phyloP scores from a whole-genome alignment of 73 alveolate species.

The Loxodes magnus region DNA sequence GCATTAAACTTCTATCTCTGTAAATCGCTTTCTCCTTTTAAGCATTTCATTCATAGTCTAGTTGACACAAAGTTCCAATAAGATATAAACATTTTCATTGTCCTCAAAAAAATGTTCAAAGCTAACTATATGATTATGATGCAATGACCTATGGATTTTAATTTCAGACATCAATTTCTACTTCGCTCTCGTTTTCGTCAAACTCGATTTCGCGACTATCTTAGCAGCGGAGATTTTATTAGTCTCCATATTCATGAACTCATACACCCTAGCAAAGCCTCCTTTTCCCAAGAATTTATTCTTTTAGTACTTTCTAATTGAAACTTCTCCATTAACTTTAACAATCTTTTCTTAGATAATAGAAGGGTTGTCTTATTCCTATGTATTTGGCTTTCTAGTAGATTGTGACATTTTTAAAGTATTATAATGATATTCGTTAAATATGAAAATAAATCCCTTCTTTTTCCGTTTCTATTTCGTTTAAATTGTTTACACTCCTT shows the following conservation, averaged over 20 bases:
- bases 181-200: constrained; percentile 43
- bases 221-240: constrained; percentile 58
- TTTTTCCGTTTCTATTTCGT: no score
- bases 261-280: constrained; percentile 84
- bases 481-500: no score
- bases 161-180: constrained; percentile 77
- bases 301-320: constrained; percentile 39
- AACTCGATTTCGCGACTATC: constrained; percentile 60
- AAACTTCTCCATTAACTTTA: constrained; percentile 23
- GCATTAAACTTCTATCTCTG: constrained; percentile 92
- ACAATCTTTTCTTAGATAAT: constrained; percentile 27
- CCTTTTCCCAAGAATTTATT: constrained; percentile 63
- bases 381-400: no score
- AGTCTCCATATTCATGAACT: constrained; percentile 47
- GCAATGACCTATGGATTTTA: constrained; percentile 76
- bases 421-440: no score
- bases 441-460: no score
- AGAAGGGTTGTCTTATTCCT: constrained; percentile 12
- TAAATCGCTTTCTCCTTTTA: constrained; percentile 83
- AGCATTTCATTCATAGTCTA: constrained; percentile 88
- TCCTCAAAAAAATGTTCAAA: constrained; percentile 87
- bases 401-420: no score
- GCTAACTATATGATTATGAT: constrained; percentile 69
- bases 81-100: constrained; percentile 73
- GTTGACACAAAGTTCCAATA: constrained; percentile 72